These are phyloP conservation scores for Diaporthe destruens DNA, from an alignment of 2,329 filamentous ascomycete species.

Conservation along the genomic window DNA sequence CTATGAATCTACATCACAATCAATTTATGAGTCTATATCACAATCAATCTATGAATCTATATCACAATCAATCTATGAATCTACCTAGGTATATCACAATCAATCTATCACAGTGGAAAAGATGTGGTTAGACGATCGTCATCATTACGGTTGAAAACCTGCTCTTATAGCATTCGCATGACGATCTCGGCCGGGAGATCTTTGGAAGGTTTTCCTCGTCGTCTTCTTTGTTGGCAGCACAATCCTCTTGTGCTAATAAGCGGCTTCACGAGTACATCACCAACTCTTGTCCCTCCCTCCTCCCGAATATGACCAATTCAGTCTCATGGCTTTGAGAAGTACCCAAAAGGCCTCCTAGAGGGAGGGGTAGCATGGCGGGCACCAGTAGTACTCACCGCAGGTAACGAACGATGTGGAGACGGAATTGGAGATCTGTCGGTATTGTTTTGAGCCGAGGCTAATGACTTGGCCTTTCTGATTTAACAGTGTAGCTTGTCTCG, in stretches of 20 bases:
- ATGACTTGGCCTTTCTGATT: neutral
- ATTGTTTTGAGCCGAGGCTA: neutral
- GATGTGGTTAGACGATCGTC: too few species aligned
- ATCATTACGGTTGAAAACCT: too few species aligned
- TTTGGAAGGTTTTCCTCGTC: neutral
- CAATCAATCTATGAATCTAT: too few species aligned
- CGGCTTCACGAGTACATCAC: neutral
- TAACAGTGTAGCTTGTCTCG: neutral
- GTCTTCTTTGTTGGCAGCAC: neutral
- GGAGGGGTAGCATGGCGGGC: slow-evolving; percentile 5
- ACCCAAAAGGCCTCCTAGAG: neutral
- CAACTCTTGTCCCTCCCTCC: neutral
- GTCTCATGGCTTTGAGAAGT: neutral
- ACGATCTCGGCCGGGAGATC: neutral
- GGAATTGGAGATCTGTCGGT: slow-evolving; percentile 10
- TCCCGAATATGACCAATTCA: neutral
- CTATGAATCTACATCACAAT: too few species aligned
- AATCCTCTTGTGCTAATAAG: neutral
- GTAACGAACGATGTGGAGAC: neutral
- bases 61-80: too few species aligned
- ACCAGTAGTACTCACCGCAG: neutral
- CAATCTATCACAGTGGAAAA: too few species aligned
- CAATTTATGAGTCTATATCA: too few species aligned
- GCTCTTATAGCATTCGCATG: too few species aligned
- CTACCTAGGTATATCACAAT: too few species aligned